These are phyloP conservation scores for Chaetomium globosum DNA, from an alignment of 2,329 filamentous ascomycete genomes.

Conservation along the genomic window DNA sequence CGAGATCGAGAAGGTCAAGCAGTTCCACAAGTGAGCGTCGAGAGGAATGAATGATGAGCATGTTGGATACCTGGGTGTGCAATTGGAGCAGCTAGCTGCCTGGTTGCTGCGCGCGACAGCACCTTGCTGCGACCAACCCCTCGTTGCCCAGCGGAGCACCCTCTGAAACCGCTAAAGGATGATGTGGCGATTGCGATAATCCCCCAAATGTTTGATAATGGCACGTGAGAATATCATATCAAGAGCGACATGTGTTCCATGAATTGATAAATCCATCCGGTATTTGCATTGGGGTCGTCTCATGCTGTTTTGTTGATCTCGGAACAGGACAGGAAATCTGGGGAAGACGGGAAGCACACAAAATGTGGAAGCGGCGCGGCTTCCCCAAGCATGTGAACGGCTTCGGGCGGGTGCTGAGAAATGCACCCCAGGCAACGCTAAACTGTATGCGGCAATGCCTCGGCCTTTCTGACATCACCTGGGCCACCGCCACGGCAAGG, in stretches of 20 bases:
- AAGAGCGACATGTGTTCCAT: background rate
- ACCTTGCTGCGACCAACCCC: background rate
- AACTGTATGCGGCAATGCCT: conserved; percentile 36
- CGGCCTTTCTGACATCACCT: conserved; percentile 40
- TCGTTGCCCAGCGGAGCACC: background rate
- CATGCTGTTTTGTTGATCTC: background rate
- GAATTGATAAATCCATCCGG: background rate
- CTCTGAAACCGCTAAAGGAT: conserved; percentile 4
- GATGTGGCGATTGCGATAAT: conserved; percentile 2
- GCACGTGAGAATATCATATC: background rate
- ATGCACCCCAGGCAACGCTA: conserved; percentile 33
- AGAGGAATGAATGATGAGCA: background rate
- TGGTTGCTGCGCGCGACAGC: background rate
- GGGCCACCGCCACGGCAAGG: conserved; percentile 22
- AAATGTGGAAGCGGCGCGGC: background rate
- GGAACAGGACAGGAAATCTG: background rate
- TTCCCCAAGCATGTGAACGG: conserved; percentile 19
- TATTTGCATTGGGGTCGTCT: background rate
- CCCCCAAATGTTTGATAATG: background rate
- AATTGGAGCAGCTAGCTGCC: background rate
- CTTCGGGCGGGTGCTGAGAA: conserved; percentile 9
- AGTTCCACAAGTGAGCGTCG: conserved; percentile 63
- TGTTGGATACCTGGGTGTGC: conserved; percentile 8
- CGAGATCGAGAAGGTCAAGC: conserved; percentile 94
- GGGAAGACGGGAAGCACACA: background rate